Evolutionary conservation across 495 filamentous ascomycete genomes (phyloP).

Genomic region (Hyaloscypha bicolor): DNA sequence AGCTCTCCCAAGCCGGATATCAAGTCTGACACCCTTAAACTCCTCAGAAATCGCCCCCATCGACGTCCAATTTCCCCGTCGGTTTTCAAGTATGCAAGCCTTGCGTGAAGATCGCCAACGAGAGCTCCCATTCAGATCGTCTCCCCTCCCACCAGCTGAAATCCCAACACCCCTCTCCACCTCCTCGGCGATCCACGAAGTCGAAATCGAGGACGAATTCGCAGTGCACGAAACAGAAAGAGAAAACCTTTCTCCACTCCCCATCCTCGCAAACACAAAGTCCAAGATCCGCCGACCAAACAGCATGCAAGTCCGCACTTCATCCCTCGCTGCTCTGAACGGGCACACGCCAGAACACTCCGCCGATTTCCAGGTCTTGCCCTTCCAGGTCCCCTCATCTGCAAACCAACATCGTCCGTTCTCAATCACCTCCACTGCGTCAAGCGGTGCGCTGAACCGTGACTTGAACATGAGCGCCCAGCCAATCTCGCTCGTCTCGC

Average conservation of each 20-base stretch:
- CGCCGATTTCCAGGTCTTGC: not conserved
- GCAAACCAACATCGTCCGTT: not conserved
- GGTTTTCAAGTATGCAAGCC: conserved; percentile 21
- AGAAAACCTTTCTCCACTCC: conserved; percentile 11
- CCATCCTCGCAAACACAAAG: conserved; percentile 19
- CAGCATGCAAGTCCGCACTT: conserved; percentile 21
- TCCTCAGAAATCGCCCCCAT: conserved; percentile 3
- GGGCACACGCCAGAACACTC: not conserved
- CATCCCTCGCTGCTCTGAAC: not conserved
- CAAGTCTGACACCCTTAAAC: conserved; percentile 18
- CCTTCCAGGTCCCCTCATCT: not conserved
- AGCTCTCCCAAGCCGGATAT: conserved; percentile 2
- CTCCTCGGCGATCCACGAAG: not conserved
- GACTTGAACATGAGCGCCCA: not conserved
- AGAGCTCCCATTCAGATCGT: conserved; percentile 1
- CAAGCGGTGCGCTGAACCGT: not conserved
- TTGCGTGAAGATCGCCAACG: not conserved
- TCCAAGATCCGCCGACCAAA: conserved; percentile 23
- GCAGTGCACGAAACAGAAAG: not conserved
- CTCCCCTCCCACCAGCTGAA: conserved; percentile 12
- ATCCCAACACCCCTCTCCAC: not conserved
- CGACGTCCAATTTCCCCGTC: conserved; percentile 27
- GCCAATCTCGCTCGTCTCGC: not conserved
- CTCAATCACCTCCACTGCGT: not conserved
- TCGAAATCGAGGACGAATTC: not conserved